These are phyloP conservation scores for Umbelopsis sp. DNA, from an alignment of 192 early-diverging fungal species.

Conservation along the genomic window DNA sequence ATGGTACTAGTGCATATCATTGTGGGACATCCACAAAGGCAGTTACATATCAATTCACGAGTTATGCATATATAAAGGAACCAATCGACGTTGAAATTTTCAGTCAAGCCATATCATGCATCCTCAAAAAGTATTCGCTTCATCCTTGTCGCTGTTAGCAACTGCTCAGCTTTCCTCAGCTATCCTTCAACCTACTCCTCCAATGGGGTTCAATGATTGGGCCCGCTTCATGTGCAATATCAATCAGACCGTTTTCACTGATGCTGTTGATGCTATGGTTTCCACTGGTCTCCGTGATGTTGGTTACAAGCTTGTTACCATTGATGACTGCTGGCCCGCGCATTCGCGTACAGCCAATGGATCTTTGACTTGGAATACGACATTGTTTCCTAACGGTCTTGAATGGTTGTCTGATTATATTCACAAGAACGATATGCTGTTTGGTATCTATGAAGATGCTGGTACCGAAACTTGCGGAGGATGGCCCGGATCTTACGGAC, in stretches of 20 bases:
- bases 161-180: neutral
- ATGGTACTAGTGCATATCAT: too few relatives aligned
- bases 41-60: too few relatives aligned
- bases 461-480: conserved; percentile 54
- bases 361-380: conserved; percentile 20
- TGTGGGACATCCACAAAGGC: too few relatives aligned
- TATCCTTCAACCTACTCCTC: conserved; percentile 8
- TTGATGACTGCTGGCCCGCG: conserved; percentile 63
- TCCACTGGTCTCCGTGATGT: conserved; percentile 42
- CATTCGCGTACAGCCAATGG: conserved; percentile 12
- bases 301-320: conserved; percentile 55
- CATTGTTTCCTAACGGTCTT: conserved; percentile 57
- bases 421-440: conserved; percentile 47
- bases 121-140: neutral
- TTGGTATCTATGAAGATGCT: conserved; percentile 49
- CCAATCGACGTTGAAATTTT: too few relatives aligned
- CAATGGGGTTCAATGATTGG: conserved; percentile 67
- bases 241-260: conserved; percentile 49
- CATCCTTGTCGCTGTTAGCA: neutral
- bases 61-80: too few relatives aligned
- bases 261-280: conserved; percentile 52
- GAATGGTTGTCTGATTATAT: conserved; percentile 51
- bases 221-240: conserved; percentile 56
- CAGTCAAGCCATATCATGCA: neutral
- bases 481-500: conserved; percentile 47